Percentiles rank a stretch among this genome's conserved stretches.
Evolutionary conservation across 2,329 filamentous ascomycete genomes (phyloP).

Genomic region (Hysterium pulicare): DNA sequence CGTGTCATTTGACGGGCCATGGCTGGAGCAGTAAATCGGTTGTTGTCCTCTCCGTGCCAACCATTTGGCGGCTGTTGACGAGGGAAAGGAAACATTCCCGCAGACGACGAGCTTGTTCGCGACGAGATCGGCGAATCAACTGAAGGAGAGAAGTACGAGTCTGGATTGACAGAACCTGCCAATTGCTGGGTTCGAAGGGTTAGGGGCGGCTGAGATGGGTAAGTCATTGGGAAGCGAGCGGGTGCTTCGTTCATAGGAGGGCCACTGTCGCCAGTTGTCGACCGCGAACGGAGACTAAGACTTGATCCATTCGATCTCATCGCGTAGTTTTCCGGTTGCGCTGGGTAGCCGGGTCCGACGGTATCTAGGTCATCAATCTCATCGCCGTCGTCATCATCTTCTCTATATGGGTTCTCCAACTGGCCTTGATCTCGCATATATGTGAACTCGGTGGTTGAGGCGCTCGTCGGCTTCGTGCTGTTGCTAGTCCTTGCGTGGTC

Average conservation of each 20-base stretch:
- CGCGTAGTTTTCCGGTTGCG: slow-evolving; percentile 46
- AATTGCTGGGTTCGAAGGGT: slow-evolving; percentile 65
- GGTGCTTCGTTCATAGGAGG: slow-evolving; percentile 56
- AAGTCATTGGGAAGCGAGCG: slow-evolving; percentile 67
- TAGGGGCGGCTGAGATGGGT: slow-evolving; percentile 52
- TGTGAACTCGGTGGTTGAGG: slow-evolving; percentile 69
- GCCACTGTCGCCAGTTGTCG: slow-evolving; percentile 69
- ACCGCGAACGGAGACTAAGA: slow-evolving; percentile 70
- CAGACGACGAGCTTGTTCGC: slow-evolving; percentile 67
- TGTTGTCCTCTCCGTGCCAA: slow-evolving; percentile 68
- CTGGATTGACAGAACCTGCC: slow-evolving; percentile 65
- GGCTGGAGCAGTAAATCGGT: slow-evolving; percentile 84
- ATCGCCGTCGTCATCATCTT: slow-evolving; percentile 55
- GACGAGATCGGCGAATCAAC: slow-evolving; percentile 75
- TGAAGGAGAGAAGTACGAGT: slow-evolving; percentile 91
- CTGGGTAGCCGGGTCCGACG: slow-evolving; percentile 31
- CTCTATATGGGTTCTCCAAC: slow-evolving; percentile 78
- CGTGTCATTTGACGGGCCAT: slow-evolving; percentile 77
- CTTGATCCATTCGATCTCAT: slow-evolving; percentile 69
- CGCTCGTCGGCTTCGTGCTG: slow-evolving; percentile 47
- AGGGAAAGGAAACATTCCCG: slow-evolving; percentile 76
- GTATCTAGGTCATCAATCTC: slow-evolving; percentile 48
- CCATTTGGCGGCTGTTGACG: slow-evolving; percentile 66
- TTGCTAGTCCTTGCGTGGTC: slow-evolving; percentile 51
- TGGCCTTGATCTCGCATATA: slow-evolving; percentile 69